Percentiles rank a stretch among this genome's conserved stretches.
Evolutionary conservation across 2,329 filamentous ascomycete species (phyloP).

Genomic region (Lomentospora prolificans): DNA sequence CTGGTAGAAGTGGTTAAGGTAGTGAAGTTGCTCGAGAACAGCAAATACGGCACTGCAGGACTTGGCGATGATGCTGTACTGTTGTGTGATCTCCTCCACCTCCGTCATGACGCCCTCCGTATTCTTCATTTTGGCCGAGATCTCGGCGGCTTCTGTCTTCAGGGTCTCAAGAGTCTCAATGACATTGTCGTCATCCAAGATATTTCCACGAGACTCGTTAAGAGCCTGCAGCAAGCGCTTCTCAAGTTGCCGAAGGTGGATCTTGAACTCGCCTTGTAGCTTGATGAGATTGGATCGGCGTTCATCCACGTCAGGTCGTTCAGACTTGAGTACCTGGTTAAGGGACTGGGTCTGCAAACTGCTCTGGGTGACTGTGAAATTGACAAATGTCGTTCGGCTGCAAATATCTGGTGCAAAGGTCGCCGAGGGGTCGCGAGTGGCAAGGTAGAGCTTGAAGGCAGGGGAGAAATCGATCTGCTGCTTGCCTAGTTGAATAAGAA

Average conservation of each 20-base stretch:
- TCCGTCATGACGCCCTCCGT: conserved; percentile 98
- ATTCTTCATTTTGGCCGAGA: conserved; percentile 90
- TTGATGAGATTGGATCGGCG: conserved; percentile 95
- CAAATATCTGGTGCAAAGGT: conserved; percentile 94
- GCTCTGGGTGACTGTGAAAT: conserved; percentile 98
- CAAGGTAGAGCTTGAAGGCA: conserved; percentile 88
- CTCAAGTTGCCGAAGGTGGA: conserved; percentile 92
- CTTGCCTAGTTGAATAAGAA: conserved; percentile 94
- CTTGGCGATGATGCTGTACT: conserved; percentile 86
- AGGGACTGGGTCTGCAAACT: conserved; percentile 96
- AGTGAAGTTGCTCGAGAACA: conserved; percentile 91
- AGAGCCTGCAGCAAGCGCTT: conserved; percentile 88
- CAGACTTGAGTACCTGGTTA: conserved; percentile 94
- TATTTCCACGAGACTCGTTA: conserved; percentile 95
- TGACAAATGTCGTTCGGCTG: conserved; percentile 97
- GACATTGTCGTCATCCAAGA: conserved; percentile 94
- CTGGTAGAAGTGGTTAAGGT: conserved; percentile 98
- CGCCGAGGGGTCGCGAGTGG: conserved; percentile 90
- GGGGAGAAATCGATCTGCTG: conserved; percentile 99
- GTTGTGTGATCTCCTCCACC: conserved; percentile 87
- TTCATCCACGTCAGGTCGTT: conserved; percentile 94
- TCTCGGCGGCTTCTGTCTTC: conserved; percentile 95
- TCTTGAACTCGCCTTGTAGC: conserved; percentile 96
- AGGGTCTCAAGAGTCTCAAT: conserved; percentile 96
- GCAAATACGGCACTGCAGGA: conserved; percentile 97